A percentile compares a stretch with the other conserved stretches of the same genome.
Conservation (phyloP, 257 asterid species). For the Solanum medicagineum region DNA sequence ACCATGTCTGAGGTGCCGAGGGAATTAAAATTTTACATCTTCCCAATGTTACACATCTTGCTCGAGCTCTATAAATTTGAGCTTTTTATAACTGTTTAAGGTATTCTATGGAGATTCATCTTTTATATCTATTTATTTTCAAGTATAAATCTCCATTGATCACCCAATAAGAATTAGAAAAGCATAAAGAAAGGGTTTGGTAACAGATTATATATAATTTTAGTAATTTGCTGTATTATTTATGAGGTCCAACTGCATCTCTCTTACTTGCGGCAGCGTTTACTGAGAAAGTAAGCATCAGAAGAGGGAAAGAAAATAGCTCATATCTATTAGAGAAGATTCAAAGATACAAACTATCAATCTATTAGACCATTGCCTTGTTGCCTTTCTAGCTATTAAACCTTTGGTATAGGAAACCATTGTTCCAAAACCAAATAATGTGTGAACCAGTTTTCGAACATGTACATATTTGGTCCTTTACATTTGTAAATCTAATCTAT, state of each 20-base stretch:
- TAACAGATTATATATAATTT: background rate
- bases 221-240: background rate
- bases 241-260: background rate
- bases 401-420: background rate
- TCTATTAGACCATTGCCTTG: background rate
- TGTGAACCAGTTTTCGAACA: background rate
- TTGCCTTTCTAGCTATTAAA: background rate
- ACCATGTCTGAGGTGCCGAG: background rate
- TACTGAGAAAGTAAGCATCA: background rate
- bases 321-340: background rate
- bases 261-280: background rate
- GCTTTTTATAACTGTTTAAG: background rate
- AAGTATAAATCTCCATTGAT: background rate
- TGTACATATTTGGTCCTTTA: background rate
- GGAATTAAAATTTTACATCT: background rate
- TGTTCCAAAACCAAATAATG: background rate
- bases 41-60: background rate
- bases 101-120: background rate
- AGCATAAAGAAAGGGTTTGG: background rate
- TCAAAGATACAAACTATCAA: background rate
- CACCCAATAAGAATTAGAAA: background rate
- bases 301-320: background rate
- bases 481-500: background rate
- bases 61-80: background rate
- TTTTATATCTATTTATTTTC: background rate